Evolutionary conservation across 371 early-diverging fungal species (phyloP), one percentile per base, ranked within the genome.

Genomic region (Capillidium heterosporum): DNA sequence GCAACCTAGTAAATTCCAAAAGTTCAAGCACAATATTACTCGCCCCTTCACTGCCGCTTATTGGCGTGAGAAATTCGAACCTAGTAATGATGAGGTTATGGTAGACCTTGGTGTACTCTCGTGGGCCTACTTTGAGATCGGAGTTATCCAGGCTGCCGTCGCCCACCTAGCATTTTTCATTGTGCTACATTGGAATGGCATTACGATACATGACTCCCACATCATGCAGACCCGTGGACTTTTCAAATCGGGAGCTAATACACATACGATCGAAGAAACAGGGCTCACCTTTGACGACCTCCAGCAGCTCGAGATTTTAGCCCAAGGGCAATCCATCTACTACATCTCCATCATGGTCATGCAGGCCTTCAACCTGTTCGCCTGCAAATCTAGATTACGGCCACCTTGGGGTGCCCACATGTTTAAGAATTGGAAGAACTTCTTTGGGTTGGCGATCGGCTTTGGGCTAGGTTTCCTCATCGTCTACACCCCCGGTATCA

Each of bases 311-410:
- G 70, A 71, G 11, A 72, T 74, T 47, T 60, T 82, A 41, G 68
- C 71, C 56, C 72, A 77, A 61, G 86, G 82, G 2, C 89, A 90
- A 62, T 82, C 89, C 1, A 73, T 76, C 32, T 87, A 78, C 67
- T 93, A 86, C 63, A 67, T 90, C 49, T 66, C 71, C 51, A 69
- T 96, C 19, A 75, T 91, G 78, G 73, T 90, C 59, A 71, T 73
- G 67, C 97, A 96, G 65, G 72, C 81, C 62, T 91, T 87, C 75
- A 96, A 95, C 69, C 64, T 90, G 70, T 91, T 94, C 65, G 80
- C 86, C 23, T 87, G 89, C 72, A 95, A 94, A 74, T 76, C 81
- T 41, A 70, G 81, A 11, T 72, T 80, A 58, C 68, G 76, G 1
- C 64, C 82, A 50, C 90, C 92, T 24, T 83, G 79, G 58, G 87